Conservation (phyloP, 2,329 filamentous ascomycete species). For the Hypoxylon sp. region DNA sequence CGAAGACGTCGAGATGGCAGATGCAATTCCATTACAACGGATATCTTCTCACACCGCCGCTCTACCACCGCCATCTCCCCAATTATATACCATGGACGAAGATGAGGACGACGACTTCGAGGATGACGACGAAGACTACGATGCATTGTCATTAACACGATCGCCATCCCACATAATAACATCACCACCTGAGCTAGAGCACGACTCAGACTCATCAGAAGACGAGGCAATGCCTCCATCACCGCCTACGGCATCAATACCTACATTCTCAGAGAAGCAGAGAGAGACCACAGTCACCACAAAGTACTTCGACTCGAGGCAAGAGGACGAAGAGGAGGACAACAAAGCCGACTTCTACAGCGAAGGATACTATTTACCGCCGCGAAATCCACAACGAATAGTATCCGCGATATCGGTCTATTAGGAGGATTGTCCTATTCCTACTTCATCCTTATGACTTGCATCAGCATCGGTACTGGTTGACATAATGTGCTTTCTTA, state of each 20-base stretch:
- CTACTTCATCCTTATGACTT: conserved; percentile 57
- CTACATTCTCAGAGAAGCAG: conserved; percentile 73
- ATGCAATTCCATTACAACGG: conserved; percentile 63
- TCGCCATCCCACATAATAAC: conserved; percentile 73
- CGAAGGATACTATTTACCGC: conserved; percentile 68
- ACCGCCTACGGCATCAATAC: conserved; percentile 70
- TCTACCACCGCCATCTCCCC: conserved; percentile 52
- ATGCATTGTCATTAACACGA: conserved; percentile 76
- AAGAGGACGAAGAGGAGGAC: conserved; percentile 57
- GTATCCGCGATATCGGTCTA: conserved; percentile 71
- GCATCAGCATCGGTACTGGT: conserved; percentile 46
- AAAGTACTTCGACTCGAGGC: conserved; percentile 55
- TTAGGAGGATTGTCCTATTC: conserved; percentile 54
- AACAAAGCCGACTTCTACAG: conserved; percentile 62
- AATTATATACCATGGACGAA: conserved; percentile 56
- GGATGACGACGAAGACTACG: conserved; percentile 69
- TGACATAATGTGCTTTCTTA: conserved; percentile 50
- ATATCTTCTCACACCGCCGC: conserved; percentile 57
- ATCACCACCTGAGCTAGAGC: conserved; percentile 78
- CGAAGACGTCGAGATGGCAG: conserved; percentile 71
- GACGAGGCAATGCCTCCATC: conserved; percentile 82
- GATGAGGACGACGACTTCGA: conserved; percentile 60
- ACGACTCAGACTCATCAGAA: conserved; percentile 79
- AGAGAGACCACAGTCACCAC: conserved; percentile 57
- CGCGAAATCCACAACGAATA: conserved; percentile 65